Percentiles rank a stretch among this genome's conserved stretches.
phyloP scores from a whole-genome alignment of 306 rosid genomes.

The Gastrolobium bilobum region DNA sequence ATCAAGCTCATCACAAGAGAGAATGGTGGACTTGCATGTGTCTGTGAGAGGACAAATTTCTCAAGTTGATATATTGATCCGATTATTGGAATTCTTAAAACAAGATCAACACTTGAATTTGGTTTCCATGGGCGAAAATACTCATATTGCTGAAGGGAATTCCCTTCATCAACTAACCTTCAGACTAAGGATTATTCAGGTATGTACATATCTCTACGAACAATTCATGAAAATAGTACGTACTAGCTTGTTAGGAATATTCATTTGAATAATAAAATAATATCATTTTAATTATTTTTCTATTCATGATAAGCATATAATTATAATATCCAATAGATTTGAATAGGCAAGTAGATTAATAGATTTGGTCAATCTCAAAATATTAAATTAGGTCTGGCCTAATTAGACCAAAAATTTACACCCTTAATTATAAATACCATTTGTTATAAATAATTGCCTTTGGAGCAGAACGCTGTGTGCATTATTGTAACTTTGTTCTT shows the following conservation, averaged over 20 bases:
- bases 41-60: constrained; percentile 59
- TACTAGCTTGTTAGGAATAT: background rate
- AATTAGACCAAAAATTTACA: no score
- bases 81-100: constrained; percentile 75
- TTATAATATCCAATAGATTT: no score
- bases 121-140: constrained; percentile 70
- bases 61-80: constrained; percentile 60
- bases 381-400: no score
- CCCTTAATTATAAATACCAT: no score
- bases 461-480: background rate
- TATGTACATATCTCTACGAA: constrained; percentile 47
- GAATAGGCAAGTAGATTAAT: no score
- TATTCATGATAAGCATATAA: no score
- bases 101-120: constrained; percentile 58
- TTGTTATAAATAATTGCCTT: background rate
- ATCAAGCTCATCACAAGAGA: constrained; percentile 61
- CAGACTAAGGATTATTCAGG: constrained; percentile 81
- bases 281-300: no score
- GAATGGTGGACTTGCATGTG: constrained; percentile 70
- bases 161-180: constrained; percentile 56
- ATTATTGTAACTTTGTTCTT: background rate
- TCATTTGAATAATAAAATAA: no score
- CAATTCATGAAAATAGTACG: background rate
- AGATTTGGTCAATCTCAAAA: no score
- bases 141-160: constrained; percentile 53